A percentile compares a stretch with the other conserved stretches of the same genome.
These are phyloP conservation scores for Fusarium xyrophilum DNA, from an alignment of 2,329 filamentous ascomycete species.

Conservation along the genomic window DNA sequence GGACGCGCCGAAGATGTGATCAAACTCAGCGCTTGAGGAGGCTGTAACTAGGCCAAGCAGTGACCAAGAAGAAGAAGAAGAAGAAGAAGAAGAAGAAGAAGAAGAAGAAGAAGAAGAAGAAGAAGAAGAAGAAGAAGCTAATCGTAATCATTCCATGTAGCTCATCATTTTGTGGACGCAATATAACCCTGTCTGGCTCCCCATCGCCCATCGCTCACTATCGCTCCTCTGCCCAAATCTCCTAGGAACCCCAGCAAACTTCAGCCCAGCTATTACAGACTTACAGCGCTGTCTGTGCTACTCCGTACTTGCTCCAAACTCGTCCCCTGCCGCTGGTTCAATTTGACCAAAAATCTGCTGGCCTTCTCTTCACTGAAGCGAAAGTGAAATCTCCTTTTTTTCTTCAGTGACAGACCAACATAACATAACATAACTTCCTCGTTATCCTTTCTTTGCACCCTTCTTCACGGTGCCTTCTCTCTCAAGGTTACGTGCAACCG, in stretches of 20 bases:
- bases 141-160: constrained; percentile 23
- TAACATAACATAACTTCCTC: not conserved
- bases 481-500: constrained; percentile 14
- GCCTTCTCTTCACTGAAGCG: constrained; percentile 18
- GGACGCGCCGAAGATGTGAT: constrained; percentile 38
- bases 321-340: constrained; percentile 28
- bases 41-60: constrained; percentile 32
- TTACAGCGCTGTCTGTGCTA: not conserved
- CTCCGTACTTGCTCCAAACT: not conserved
- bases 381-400: constrained; percentile 28
- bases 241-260: constrained; percentile 10
- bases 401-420: constrained; percentile 12
- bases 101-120: not conserved
- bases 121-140: constrained; percentile 6
- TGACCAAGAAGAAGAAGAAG: not conserved
- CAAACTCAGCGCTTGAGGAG: constrained; percentile 26
- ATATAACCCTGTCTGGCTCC: constrained; percentile 35
- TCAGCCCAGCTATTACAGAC: constrained; percentile 5
- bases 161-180: constrained; percentile 24
- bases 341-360: constrained; percentile 31
- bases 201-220: constrained; percentile 3
- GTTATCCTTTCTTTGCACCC: constrained; percentile 1
- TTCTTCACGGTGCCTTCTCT: not conserved
- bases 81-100: not conserved
- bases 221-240: constrained; percentile 10